Conservation (phyloP, 2,329 filamentous ascomycete genomes). For the Fusarium nurragi region DNA sequence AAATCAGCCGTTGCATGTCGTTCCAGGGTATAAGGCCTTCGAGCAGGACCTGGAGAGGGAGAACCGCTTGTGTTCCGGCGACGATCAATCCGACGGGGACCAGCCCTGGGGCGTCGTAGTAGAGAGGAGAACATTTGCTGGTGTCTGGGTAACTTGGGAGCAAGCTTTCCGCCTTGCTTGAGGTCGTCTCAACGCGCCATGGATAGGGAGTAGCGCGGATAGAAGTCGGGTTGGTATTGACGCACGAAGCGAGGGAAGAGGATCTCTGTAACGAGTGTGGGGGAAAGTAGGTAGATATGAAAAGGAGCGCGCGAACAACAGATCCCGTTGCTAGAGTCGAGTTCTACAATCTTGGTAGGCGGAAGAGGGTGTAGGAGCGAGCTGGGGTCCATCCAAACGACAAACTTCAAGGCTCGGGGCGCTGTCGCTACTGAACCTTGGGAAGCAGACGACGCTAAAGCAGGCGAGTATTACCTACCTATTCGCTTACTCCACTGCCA, state of each 20-base stretch:
- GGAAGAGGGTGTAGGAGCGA: conserved; percentile 31
- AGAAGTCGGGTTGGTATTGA: conserved; percentile 16
- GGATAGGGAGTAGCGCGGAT: conserved; percentile 25
- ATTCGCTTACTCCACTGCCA: conserved; percentile 26
- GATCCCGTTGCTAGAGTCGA: conserved; percentile 38
- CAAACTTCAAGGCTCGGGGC: conserved; percentile 31
- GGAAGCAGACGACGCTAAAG: conserved; percentile 33
- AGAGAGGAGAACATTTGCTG: conserved; percentile 52
- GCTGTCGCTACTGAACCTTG: conserved; percentile 32
- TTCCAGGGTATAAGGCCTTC: conserved; percentile 42
- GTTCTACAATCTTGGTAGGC: conserved; percentile 36
- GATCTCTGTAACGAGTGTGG: conserved; percentile 25
- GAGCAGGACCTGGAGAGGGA: conserved; percentile 46
- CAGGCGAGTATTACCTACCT: conserved; percentile 39
- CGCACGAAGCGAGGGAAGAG: conserved; percentile 28
- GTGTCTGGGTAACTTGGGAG: conserved; percentile 19
- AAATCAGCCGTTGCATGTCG: conserved; percentile 71
- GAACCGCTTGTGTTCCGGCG: conserved; percentile 45
- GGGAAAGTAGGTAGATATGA: conserved; percentile 20
- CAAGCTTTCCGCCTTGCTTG: conserved; percentile 43
- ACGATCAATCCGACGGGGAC: conserved; percentile 48
- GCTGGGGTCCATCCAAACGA: conserved; percentile 33
- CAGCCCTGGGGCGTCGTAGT: conserved; percentile 48
- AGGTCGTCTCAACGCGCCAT: conserved; percentile 43
- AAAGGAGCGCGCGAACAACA: conserved; percentile 21